Evolutionary conservation across 257 asterid genomes (phyloP).

Genomic region (Capsicum chinense): DNA sequence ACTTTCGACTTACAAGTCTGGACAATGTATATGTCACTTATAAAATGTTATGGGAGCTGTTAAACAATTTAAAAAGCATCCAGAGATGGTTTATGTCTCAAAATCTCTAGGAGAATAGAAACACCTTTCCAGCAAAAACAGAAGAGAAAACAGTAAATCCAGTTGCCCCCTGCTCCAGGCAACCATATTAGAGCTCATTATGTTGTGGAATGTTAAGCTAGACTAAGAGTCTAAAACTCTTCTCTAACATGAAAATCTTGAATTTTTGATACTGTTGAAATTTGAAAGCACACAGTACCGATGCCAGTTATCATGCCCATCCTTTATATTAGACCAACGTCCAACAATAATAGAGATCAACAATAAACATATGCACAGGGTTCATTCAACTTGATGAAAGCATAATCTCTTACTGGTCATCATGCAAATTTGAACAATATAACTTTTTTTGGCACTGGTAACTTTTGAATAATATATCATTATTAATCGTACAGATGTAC

Average conservation of each 20-base stretch:
- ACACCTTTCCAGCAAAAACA: not conserved
- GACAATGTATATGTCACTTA: not conserved
- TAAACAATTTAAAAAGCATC: not conserved
- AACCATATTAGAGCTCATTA: not conserved
- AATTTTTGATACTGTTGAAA: not conserved
- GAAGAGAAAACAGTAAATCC: not conserved
- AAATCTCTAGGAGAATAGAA: not conserved
- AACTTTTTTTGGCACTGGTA: too few species aligned
- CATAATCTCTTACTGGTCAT: not conserved
- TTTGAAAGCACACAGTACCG: not conserved
- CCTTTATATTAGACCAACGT: not conserved
- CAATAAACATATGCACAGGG: not conserved
- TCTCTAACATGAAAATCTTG: not conserved
- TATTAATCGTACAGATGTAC: too few species aligned
- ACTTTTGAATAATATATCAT: too few species aligned
- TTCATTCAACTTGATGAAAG: not conserved
- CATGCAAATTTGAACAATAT: slow-evolving; percentile 20
- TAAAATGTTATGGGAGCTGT: not conserved
- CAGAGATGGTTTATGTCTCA: not conserved
- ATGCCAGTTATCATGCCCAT: not conserved
- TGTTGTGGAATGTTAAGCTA: slow-evolving; percentile 6
- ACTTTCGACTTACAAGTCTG: not conserved
- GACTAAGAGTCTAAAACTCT: not conserved
- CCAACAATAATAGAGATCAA: not conserved
- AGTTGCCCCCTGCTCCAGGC: slow-evolving; percentile 5